Evolutionary conservation across 164 flowering plant genomes (phyloP).

Genomic region (Taxillus chinensis): DNA sequence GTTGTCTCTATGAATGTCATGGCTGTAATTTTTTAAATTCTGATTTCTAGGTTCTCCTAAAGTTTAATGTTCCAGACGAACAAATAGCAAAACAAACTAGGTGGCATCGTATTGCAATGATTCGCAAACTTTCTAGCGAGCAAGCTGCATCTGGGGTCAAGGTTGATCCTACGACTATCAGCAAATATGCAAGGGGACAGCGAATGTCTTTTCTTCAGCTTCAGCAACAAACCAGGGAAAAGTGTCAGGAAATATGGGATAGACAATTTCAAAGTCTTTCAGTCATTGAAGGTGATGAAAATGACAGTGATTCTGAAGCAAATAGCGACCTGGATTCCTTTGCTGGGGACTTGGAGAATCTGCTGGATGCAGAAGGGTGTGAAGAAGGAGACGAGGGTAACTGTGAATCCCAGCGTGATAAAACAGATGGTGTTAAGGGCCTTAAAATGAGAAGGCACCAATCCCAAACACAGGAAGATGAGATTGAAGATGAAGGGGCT

Average conservation of each 20-base stretch:
- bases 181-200: conserved; percentile 95
- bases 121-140: conserved; percentile 95
- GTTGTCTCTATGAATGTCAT: too few relatives aligned
- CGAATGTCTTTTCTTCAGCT: conserved; percentile 97
- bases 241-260: conserved; percentile 99
- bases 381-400: conserved; percentile 67
- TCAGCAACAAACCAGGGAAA: conserved; percentile 95
- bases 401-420: conserved; percentile 44
- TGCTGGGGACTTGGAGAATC: conserved; percentile 96
- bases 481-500: conserved; percentile 93
- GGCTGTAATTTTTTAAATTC: neutral
- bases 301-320: conserved; percentile 85
- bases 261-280: conserved; percentile 75
- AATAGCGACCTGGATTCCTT: conserved; percentile 96
- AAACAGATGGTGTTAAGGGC: conserved; percentile 65
- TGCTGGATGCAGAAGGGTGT: conserved; percentile 92
- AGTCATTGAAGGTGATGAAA: conserved; percentile 68
- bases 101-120: conserved; percentile 98
- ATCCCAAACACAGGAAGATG: conserved; percentile 71
- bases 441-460: conserved; percentile 84
- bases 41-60: conserved; percentile 63
- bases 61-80: conserved; percentile 87
- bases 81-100: conserved; percentile 82
- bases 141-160: conserved; percentile 90
- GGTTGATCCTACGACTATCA: conserved; percentile 78